phyloP scores from a whole-genome alignment of 352 stramenopile genomes.

The Saprolegnia parasitica region DNA sequence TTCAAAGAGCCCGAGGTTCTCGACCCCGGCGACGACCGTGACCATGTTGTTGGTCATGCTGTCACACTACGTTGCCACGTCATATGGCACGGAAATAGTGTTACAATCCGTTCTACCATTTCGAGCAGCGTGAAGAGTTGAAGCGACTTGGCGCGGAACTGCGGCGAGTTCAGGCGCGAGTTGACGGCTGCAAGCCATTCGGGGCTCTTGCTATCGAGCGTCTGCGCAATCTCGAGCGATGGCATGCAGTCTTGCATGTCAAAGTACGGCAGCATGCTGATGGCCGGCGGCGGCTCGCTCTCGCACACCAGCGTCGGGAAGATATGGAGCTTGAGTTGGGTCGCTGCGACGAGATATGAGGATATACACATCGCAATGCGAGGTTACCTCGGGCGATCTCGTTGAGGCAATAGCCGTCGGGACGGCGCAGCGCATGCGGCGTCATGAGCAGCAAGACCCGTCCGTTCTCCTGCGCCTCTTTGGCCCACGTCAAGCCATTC shows the following conservation, averaged over 20 bases:
- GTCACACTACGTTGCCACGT: constrained; percentile 46
- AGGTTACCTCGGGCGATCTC: constrained; percentile 48
- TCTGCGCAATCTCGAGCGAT: constrained; percentile 25
- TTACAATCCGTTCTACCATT: too few species aligned
- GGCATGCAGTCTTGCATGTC: constrained; percentile 67
- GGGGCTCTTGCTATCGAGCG: constrained; percentile 35
- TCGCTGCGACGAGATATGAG: constrained; percentile 31
- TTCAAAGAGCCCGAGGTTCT: constrained; percentile 52
- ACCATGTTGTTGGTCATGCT: constrained; percentile 60
- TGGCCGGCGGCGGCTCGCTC: constrained; percentile 58
- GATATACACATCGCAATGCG: neutral
- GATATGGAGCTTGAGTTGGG: constrained; percentile 54
- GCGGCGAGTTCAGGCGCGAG: constrained; percentile 34
- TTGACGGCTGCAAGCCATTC: constrained; percentile 47
- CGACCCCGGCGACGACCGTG: constrained; percentile 48
- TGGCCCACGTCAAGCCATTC: constrained; percentile 54
- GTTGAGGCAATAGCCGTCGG: constrained; percentile 75
- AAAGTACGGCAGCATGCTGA: constrained; percentile 70
- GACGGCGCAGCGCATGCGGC: constrained; percentile 60
- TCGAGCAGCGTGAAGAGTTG: constrained; percentile 59
- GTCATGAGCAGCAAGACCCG: constrained; percentile 76
- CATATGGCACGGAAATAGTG: neutral
- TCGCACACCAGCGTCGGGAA: constrained; percentile 66
- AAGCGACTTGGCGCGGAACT: constrained; percentile 46
- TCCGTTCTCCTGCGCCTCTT: constrained; percentile 61